Base-by-base conservation (phyloP, 768 basidiomycete species). In the Candolleomyces efflorescens region DNA sequence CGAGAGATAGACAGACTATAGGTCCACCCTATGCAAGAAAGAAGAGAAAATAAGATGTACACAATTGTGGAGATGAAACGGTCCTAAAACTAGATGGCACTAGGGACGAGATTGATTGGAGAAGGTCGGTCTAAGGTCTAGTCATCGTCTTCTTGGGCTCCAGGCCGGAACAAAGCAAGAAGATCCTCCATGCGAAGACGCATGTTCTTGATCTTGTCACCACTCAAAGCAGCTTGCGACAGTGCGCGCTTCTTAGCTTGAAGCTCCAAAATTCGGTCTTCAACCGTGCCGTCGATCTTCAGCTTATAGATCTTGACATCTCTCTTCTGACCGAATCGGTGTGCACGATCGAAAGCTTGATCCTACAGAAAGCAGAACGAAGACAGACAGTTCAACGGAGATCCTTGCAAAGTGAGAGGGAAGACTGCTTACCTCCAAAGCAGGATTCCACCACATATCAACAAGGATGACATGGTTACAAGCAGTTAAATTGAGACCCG, bases 391-490 rank as follows among this genome's bases (percentile, higher is more conserved):
- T 41, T 45, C 43, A 46, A 48, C 27, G 49, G 17, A 50, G 49
- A 54, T 46, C 4, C 26, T 37, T 53, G 15, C 58, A 20, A 65
- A 58, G 58, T 61, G 47, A 63, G 62, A 57, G 22, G 48, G 13
- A 11, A 56, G 64, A 67, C 81, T 60, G 62, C 32, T 32, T 32
- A 89, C 88, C 72, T 92, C 90, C 3, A 92, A 77, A 0, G 90
- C 92, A 10, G 92, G 91, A 69, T 93, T 90, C 93, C 95, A 98
- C 94, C 95, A 98, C 59, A 94, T 73, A 68, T 97, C 96, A 56
- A 93, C 82, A 3, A 98, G 80, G 63, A 98, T 89, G 39, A 98
- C 94, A 62, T 96, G 92, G 69, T 94, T 96, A 72, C 95, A 98
- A 38, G 86, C 87, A 0, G 93, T 94, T 65, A 98, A 68, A 68